A percentile compares a stretch with the other conserved stretches of the same genome.
Conservation (phyloP, 495 filamentous ascomycete genomes). For the Pseudoneurospora amorphoporcata region DNA sequence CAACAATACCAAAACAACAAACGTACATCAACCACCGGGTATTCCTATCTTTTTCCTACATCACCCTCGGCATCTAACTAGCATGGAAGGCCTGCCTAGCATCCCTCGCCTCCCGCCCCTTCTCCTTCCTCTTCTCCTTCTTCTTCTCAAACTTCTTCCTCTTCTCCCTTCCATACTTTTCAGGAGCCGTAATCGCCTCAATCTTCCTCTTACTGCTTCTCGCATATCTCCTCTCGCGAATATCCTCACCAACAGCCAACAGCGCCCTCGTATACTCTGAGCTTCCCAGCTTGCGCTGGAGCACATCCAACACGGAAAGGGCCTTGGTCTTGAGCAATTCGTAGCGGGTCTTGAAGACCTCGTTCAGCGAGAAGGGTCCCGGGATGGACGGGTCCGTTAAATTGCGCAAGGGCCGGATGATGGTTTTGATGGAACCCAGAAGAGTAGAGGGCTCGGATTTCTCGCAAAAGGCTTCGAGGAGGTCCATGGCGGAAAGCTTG, state of each 20-base stretch:
- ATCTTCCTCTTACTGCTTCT: slow-evolving; percentile 75
- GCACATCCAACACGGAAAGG: slow-evolving; percentile 56
- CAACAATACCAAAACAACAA: not conserved
- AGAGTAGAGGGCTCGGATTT: slow-evolving; percentile 49
- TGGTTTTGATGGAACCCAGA: slow-evolving; percentile 44
- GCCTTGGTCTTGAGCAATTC: slow-evolving; percentile 57
- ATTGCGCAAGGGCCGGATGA: slow-evolving; percentile 74
- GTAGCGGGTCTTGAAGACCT: slow-evolving; percentile 54
- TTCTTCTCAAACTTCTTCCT: slow-evolving; percentile 76
- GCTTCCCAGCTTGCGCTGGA: slow-evolving; percentile 81
- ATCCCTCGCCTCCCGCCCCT: slow-evolving; percentile 55
- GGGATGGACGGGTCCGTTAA: slow-evolving; percentile 71
- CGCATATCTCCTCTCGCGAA: slow-evolving; percentile 58
- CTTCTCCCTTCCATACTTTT: slow-evolving; percentile 69
- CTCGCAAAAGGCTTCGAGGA: slow-evolving; percentile 52
- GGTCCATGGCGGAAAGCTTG: slow-evolving; percentile 65
- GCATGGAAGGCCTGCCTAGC: slow-evolving; percentile 34
- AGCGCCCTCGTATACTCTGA: slow-evolving; percentile 61
- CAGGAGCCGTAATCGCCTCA: slow-evolving; percentile 71
- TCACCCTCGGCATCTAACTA: not conserved
- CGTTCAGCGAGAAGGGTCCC: slow-evolving; percentile 52
- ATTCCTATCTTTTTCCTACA: not conserved
- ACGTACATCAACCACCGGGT: not conserved
- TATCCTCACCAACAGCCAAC: slow-evolving; percentile 53
- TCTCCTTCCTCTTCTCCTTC: slow-evolving; percentile 72